Evolutionary conservation across 73 alveolate species (phyloP), one percentile per base, ranked within the genome.

Genomic region (Effrenium voratum): DNA sequence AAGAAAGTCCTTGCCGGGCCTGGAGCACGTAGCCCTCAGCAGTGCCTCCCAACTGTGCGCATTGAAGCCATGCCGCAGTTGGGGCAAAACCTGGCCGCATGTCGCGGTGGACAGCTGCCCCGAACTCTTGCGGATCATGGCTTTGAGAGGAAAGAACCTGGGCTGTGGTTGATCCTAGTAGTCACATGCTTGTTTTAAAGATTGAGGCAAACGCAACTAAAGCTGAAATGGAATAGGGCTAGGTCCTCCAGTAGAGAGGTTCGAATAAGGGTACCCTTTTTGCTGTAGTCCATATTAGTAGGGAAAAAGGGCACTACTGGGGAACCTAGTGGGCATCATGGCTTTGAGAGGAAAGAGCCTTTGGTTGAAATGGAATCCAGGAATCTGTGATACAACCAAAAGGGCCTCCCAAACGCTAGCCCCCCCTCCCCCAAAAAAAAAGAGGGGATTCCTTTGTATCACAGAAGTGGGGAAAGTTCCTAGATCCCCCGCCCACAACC

Each of bases 21-120:
- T 82, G 52, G 92, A 82, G 49, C 92, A 82, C n/a, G 49, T 73
- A 49, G 92, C 92, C 49, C 75, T 73, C 72, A 82, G 50, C 15
- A 82, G 92, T n/a, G 92, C 75, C 92, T 82, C 92, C 91, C 72
- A 80, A 44, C 70, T 70, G 75, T 49, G 92, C 46, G 92, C 92
- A 46, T n/a, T n/a, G n/a, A 82, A 60, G n/a, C 73, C 92, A 72
- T 82, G 75, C 34, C 75, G 75, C 47, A 82, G 92, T 73, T 82
- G 92, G 92, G 92, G 92, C 92, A 82, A 82, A 47, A 82, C 92
- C 92, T 82, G 50, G 92, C 0, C 63, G 19, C 24, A 5, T 70
- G 30, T 4, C 2, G 81, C 47, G 8, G 40, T 28, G 41, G 41
- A 38, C 38, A 4, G 5, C 41, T 22, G 60, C 30, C 1, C 22